A percentile compares a stretch with the other conserved stretches of the same genome.
These are phyloP conservation scores for Arthrobotrys pseudoclavata DNA, from an alignment of 2,329 filamentous ascomycete genomes.

Conservation along the genomic window DNA sequence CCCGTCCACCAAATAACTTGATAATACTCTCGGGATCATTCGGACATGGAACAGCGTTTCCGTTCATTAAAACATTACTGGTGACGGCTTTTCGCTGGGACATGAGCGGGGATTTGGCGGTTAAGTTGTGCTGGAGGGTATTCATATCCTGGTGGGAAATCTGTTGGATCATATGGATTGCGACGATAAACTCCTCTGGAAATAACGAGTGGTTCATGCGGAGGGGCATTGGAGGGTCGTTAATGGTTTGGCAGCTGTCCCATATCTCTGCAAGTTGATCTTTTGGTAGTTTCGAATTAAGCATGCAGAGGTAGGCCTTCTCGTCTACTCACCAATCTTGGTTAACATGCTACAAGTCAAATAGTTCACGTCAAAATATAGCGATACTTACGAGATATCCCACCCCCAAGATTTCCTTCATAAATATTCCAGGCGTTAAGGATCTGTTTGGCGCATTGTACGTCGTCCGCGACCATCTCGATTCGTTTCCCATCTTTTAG, in stretches of 20 bases:
- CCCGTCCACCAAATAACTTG: constrained; percentile 41
- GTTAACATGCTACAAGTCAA: neutral
- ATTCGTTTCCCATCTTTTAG: constrained; percentile 37
- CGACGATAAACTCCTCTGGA: constrained; percentile 54
- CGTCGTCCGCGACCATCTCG: constrained; percentile 54
- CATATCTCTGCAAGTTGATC: constrained; percentile 56
- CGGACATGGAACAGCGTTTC: constrained; percentile 46
- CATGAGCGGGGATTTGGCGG: constrained; percentile 49
- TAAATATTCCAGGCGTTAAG: constrained; percentile 57
- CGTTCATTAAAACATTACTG: constrained; percentile 46
- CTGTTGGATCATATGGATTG: constrained; percentile 45
- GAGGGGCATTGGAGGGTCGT: constrained; percentile 48
- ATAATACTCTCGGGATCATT: constrained; percentile 48
- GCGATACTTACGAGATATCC: constrained; percentile 47
- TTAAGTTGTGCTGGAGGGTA: constrained; percentile 50
- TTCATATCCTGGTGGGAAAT: constrained; percentile 35
- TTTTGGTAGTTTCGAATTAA: constrained; percentile 54
- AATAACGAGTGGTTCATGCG: constrained; percentile 53
- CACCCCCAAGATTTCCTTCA: constrained; percentile 54
- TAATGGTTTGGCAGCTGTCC: constrained; percentile 55
- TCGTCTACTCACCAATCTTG: constrained; percentile 16
- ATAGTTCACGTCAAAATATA: no score
- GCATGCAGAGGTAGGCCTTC: constrained; percentile 52
- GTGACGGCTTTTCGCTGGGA: constrained; percentile 52
- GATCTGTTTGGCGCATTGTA: constrained; percentile 49